Evolutionary conservation across 2,329 filamentous ascomycete species (phyloP).

Genomic region (Talaromyces amestolkiae): DNA sequence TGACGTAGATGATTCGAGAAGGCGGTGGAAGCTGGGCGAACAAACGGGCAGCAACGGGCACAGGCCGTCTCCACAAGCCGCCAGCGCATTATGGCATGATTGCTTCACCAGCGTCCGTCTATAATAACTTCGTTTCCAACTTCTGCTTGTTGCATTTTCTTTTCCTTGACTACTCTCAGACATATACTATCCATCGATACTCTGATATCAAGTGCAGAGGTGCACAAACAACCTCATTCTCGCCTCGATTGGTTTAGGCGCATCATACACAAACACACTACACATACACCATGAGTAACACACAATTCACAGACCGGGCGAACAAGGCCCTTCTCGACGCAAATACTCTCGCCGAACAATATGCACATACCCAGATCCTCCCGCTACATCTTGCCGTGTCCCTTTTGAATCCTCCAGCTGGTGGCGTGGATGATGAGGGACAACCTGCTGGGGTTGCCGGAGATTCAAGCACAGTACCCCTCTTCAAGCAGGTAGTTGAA

Average conservation of each 20-base stretch:
- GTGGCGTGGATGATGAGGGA: constrained; percentile 59
- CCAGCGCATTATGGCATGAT: not conserved
- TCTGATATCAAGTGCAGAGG: not conserved
- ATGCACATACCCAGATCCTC: constrained; percentile 84
- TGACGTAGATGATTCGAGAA: constrained; percentile 21
- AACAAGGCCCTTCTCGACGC: constrained; percentile 87
- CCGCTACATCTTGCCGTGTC: constrained; percentile 79
- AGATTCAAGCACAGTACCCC: constrained; percentile 62
- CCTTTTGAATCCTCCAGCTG: constrained; percentile 44
- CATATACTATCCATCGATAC: not conserved
- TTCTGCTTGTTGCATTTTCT: not conserved
- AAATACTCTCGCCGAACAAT: constrained; percentile 82
- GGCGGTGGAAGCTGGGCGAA: constrained; percentile 18
- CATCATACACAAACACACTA: not conserved
- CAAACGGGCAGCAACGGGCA: constrained; percentile 12
- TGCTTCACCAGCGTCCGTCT: not conserved
- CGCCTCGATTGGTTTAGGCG: constrained; percentile 2
- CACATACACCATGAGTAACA: constrained; percentile 33
- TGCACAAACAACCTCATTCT: not conserved
- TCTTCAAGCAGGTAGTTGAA: constrained; percentile 93
- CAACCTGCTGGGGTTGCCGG: constrained; percentile 65
- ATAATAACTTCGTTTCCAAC: constrained; percentile 6
- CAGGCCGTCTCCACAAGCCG: not conserved
- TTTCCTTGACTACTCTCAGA: not conserved
- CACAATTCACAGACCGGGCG: constrained; percentile 86